Base-by-base conservation (phyloP, 2,329 filamentous ascomycete species). In the Canariomyces notabilis region DNA sequence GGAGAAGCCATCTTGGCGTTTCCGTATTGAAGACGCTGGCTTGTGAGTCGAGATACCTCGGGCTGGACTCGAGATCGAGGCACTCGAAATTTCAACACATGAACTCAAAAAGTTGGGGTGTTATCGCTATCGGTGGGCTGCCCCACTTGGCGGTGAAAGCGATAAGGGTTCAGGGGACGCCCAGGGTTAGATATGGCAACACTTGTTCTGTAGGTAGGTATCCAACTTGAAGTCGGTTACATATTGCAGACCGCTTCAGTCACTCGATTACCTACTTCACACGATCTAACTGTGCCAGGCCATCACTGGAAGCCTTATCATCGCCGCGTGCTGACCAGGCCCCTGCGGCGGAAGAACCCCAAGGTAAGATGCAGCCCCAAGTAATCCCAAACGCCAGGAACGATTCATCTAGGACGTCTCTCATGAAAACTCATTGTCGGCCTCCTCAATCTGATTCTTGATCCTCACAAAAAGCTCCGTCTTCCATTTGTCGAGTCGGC, bases 401-500 rank as follows among this genome's bases (percentile, higher is more conserved):
- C 40, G 16, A 42, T 26, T 29, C 16, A 44, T 35, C 20, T 11
- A 18, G 12, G 16, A 26, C 37, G n/a, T 35, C 16, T 9, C 40
- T 57, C 50, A 67, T 34, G 65, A 62, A 40, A 67, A 67, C 51
- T 67, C 64, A 42, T 65, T 64, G 47, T 65, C 63, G 6, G 62
- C 63, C 53, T 67, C 73, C 69, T 91, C 85, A 59, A 95, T 94
- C 44, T 75, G 75, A 59, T 83, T 83, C 82, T 96, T 96, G 60
- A 96, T 77, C 57, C 82, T 79, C 61, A 95, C 71, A 53, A 95
- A 67, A 48, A 95, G 72, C 23, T 85, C 87, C 41, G 87, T 95
- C 84, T 96, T 95, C 91, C 91, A 97, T 73, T 91, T 93, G 64
- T 96, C 90, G 61, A 97, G 71, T 74, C 93, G 93, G 71, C 83